phyloP scores from a whole-genome alignment of 108 stramenopile species.

The Discostella stelligeroides region DNA sequence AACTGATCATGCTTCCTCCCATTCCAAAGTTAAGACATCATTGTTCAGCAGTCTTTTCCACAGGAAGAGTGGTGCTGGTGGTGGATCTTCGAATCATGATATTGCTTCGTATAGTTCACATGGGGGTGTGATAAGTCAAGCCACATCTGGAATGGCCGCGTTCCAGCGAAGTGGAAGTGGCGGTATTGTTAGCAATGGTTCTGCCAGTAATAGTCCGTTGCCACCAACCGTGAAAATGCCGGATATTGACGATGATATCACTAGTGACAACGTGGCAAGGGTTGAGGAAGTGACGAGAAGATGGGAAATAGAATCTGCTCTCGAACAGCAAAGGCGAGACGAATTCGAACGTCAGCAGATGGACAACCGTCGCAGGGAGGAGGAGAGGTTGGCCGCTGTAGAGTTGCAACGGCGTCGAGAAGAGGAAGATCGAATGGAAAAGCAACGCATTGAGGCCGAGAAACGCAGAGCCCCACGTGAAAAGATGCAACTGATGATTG shows the following conservation, averaged over 20 bases:
- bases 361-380: constrained; percentile 5
- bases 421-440: constrained; percentile 23
- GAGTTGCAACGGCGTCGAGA: constrained; percentile 12
- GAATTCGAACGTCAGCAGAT: constrained; percentile 14
- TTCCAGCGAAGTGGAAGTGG: constrained; percentile 2
- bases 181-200: not conserved
- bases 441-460: constrained; percentile 34
- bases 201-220: not conserved
- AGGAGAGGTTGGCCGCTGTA: constrained; percentile 14
- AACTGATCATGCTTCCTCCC: not conserved
- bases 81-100: constrained; percentile 1
- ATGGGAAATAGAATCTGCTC: not conserved
- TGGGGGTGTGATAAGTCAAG: constrained; percentile 37
- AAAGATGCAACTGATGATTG: constrained; percentile 28
- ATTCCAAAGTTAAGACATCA: constrained; percentile 17
- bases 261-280: not conserved
- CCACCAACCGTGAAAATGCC: not conserved
- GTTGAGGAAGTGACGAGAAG: constrained; percentile 1
- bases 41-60: constrained; percentile 40
- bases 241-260: not conserved
- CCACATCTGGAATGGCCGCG: not conserved
- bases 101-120: constrained; percentile 39
- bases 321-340: constrained; percentile 6
- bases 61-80: constrained; percentile 13
- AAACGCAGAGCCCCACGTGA: constrained; percentile 42